Evolutionary conservation across 2,329 filamentous ascomycete genomes (phyloP).

Genomic region (Sporothrix pallida): DNA sequence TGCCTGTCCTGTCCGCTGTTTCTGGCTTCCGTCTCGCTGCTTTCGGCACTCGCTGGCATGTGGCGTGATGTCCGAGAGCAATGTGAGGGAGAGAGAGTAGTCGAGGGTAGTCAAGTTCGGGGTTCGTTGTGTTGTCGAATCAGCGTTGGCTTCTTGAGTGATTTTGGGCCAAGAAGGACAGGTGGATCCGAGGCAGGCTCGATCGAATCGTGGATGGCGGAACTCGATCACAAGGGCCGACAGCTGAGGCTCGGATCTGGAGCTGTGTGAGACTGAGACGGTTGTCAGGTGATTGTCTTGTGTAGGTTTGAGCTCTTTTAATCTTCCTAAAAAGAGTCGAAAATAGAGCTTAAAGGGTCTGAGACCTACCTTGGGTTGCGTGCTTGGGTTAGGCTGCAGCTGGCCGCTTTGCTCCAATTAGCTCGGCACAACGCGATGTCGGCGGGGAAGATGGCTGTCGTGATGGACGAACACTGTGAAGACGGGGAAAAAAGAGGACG

Average conservation of each 20-base stretch:
- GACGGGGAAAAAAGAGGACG: not conserved
- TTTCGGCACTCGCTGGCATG: not conserved
- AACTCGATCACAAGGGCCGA: not conserved
- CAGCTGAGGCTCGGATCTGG: not conserved
- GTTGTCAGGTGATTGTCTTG: no score
- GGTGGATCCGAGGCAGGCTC: not conserved
- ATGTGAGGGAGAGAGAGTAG: not conserved
- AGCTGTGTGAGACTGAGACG: no score
- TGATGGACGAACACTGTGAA: not conserved
- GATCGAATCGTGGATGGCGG: not conserved
- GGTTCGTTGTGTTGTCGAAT: not conserved
- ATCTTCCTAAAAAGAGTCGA: not conserved
- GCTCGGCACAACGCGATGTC: constrained; percentile 17
- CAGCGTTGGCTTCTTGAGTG: not conserved
- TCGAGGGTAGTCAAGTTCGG: not conserved
- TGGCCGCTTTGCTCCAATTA: not conserved
- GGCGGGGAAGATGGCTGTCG: constrained; percentile 1
- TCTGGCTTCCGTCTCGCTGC: not conserved
- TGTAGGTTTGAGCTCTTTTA: not conserved
- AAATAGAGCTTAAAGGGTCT: not conserved
- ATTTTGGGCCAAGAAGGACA: not conserved
- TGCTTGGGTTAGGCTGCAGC: constrained; percentile 2
- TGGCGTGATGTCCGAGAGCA: not conserved
- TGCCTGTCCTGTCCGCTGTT: not conserved
- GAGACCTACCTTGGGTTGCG: not conserved